phyloP scores from a whole-genome alignment of 1,284 basidiomycete genomes.

The Pterulicium gracile region DNA sequence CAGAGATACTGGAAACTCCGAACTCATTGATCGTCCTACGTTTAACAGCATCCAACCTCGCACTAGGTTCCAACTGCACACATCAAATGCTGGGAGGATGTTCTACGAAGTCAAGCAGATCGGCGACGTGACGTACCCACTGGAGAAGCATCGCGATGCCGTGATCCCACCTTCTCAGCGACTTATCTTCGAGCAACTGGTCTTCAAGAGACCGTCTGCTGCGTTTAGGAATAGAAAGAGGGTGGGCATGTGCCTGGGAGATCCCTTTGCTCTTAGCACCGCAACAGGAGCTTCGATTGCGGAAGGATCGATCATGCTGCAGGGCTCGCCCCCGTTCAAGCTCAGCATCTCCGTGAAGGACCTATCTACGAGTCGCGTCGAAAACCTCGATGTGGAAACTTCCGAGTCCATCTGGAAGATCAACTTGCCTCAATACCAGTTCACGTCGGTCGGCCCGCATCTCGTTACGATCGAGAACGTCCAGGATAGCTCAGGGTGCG shows the following conservation, averaged over 20 bases:
- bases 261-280: slow-evolving; percentile 34
- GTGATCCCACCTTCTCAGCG: slow-evolving; percentile 54
- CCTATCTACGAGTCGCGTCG: slow-evolving; percentile 54
- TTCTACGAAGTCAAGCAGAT: slow-evolving; percentile 86
- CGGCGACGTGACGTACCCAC: slow-evolving; percentile 80
- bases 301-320: slow-evolving; percentile 56
- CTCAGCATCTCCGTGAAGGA: slow-evolving; percentile 70
- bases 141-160: slow-evolving; percentile 46
- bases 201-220: slow-evolving; percentile 67
- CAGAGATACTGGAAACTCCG: slow-evolving; percentile 46
- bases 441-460: slow-evolving; percentile 74
- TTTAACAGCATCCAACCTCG: slow-evolving; percentile 81
- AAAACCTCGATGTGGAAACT: slow-evolving; percentile 47
- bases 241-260: slow-evolving; percentile 69
- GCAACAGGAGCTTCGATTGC: slow-evolving; percentile 34
- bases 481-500: slow-evolving; percentile 72
- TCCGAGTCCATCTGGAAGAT: slow-evolving; percentile 64
- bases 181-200: slow-evolving; percentile 76
- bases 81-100: slow-evolving; percentile 69
- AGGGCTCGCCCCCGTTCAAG: slow-evolving; percentile 84
- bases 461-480: slow-evolving; percentile 69
- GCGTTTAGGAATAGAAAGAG: slow-evolving; percentile 61
- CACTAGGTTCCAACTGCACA: slow-evolving; percentile 79
- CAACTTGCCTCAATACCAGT: slow-evolving; percentile 60
- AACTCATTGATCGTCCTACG: slow-evolving; percentile 56